phyloP scores from a whole-genome alignment of 306 rosid genomes.

The Castanea crenata region DNA sequence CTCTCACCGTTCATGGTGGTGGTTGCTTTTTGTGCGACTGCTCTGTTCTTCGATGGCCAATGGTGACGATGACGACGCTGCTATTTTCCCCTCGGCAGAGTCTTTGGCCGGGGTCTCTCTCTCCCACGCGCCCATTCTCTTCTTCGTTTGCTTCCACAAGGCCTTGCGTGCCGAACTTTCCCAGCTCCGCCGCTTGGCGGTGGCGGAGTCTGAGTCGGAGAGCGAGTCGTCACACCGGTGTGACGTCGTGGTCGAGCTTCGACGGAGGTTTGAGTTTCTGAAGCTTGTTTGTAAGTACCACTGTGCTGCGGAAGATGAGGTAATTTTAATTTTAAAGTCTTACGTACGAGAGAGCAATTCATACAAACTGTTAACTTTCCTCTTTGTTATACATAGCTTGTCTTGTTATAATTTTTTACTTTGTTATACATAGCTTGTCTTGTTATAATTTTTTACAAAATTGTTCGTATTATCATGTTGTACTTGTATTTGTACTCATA shows the following conservation, averaged over 20 bases:
- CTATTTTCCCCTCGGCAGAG: slow-evolving; percentile 14
- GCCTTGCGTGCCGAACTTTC: slow-evolving; percentile 71
- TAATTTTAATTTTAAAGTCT: neutral
- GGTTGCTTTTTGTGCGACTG: slow-evolving; percentile 7
- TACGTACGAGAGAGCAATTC: too few species aligned
- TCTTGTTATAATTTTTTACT: too few species aligned
- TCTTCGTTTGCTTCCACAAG: slow-evolving; percentile 67
- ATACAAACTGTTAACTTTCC: too few species aligned
- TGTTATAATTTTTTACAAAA: too few species aligned
- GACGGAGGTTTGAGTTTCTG: slow-evolving; percentile 61
- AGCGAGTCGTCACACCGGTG: slow-evolving; percentile 7
- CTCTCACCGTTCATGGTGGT: slow-evolving; percentile 55
- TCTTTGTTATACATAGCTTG: too few species aligned
- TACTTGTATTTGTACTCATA: too few species aligned
- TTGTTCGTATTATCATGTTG: too few species aligned
- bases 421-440: too few species aligned
- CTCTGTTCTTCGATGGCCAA: slow-evolving; percentile 53
- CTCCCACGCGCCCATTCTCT: slow-evolving; percentile 57
- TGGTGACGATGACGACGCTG: slow-evolving; percentile 16
- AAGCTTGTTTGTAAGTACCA: slow-evolving; percentile 66
- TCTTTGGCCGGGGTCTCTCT: slow-evolving; percentile 24
- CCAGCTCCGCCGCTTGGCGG: slow-evolving; percentile 39
- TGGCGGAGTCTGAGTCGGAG: slow-evolving; percentile 40
- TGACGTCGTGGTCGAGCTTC: slow-evolving; percentile 42
- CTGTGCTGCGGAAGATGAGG: slow-evolving; percentile 88